phyloP scores from a whole-genome alignment of 164 flowering plant species.

The Buxus sempervirens region DNA sequence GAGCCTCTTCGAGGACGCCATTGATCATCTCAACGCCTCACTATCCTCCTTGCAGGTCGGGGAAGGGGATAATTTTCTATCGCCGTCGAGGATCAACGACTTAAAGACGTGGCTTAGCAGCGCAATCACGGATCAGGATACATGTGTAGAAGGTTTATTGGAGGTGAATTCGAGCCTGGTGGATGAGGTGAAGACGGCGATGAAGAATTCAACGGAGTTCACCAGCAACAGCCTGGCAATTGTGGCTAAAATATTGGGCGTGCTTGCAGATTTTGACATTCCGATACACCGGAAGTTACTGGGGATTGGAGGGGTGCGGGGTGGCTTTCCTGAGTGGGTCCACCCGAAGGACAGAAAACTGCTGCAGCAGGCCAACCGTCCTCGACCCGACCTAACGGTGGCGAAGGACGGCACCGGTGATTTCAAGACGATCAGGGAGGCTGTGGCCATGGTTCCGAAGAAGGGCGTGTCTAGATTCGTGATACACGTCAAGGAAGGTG shows the following conservation, averaged over 20 bases:
- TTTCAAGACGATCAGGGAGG: constrained; percentile 40
- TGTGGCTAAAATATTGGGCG: constrained; percentile 33
- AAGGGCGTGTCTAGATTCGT: constrained; percentile 44
- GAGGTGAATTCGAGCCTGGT: constrained; percentile 29
- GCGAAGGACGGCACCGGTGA: constrained; percentile 50
- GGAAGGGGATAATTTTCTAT: constrained; percentile 25
- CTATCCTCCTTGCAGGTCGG: constrained; percentile 27
- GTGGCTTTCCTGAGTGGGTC: constrained; percentile 18
- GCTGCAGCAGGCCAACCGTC: background rate
- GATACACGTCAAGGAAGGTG: constrained; percentile 60
- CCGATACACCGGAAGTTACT: constrained; percentile 49
- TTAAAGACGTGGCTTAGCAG: constrained; percentile 70
- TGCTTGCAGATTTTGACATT: constrained; percentile 31
- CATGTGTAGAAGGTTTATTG: constrained; percentile 63
- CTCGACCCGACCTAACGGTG: constrained; percentile 38
- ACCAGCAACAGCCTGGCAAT: constrained; percentile 76
- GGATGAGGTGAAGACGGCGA: constrained; percentile 15
- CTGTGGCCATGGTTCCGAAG: constrained; percentile 36
- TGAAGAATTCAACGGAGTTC: constrained; percentile 54
- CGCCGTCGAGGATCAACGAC: constrained; percentile 35
- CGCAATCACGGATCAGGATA: constrained; percentile 55
- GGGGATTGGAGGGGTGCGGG: constrained; percentile 5
- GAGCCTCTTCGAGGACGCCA: constrained; percentile 42
- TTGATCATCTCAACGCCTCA: constrained; percentile 46
- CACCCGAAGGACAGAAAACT: background rate